phyloP scores from a whole-genome alignment of 495 filamentous ascomycete species.

The Trichocladium uniseriatum region DNA sequence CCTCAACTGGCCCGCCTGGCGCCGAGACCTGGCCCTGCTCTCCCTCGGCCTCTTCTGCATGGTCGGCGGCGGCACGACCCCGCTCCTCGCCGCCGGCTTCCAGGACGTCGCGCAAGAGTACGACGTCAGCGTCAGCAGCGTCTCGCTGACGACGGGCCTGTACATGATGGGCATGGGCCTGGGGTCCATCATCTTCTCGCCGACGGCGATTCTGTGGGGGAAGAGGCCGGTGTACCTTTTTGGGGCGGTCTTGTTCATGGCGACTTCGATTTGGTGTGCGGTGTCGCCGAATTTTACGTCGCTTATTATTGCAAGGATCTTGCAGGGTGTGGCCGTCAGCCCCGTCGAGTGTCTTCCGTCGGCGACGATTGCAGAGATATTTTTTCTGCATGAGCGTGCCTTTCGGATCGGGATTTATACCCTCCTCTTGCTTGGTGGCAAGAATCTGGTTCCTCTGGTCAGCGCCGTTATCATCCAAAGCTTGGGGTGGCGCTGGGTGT shows the following conservation, averaged over 20 bases:
- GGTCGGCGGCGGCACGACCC: conserved; percentile 88
- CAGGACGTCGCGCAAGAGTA: conserved; percentile 65
- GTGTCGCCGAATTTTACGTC: conserved; percentile 69
- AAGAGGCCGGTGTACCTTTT: conserved; percentile 88
- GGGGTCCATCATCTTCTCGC: conserved; percentile 73
- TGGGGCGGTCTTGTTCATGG: conserved; percentile 64
- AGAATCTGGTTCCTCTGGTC: conserved; percentile 82
- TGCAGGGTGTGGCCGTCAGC: conserved; percentile 80
- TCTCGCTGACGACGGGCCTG: conserved; percentile 84
- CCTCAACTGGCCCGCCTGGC: conserved; percentile 82
- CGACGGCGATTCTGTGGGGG: conserved; percentile 84
- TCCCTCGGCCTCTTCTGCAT: conserved; percentile 87
- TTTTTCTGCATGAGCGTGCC: conserved; percentile 88
- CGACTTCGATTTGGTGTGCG: conserved; percentile 81
- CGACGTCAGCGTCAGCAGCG: conserved; percentile 57
- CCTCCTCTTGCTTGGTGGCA: conserved; percentile 77
- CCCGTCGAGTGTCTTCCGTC: conserved; percentile 93
- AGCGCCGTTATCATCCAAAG: conserved; percentile 77
- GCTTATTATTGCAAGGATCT: conserved; percentile 70
- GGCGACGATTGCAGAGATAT: conserved; percentile 93
- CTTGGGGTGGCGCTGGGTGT: conserved; percentile 84
- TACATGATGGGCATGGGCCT: conserved; percentile 93
- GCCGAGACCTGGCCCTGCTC: conserved; percentile 70
- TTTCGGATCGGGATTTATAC: conserved; percentile 97
- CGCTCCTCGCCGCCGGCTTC: conserved; percentile 86